A percentile compares a stretch with the other conserved stretches of the same genome.
phyloP scores from a whole-genome alignment of 225 moss, liverwort and hornwort genomes.

The Straminergon stramineum region DNA sequence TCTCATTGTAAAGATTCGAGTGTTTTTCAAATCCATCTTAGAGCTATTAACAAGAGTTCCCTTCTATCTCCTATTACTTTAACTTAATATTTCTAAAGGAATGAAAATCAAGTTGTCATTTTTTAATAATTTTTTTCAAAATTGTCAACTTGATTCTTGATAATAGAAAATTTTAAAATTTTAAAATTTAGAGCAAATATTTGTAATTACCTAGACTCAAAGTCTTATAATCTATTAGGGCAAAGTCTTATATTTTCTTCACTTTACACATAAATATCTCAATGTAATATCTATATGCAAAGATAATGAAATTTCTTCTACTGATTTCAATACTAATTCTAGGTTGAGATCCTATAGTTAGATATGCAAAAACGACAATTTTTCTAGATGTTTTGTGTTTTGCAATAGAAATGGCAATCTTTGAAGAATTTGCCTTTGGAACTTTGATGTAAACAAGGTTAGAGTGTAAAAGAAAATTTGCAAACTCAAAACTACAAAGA shows the following conservation, averaged over 20 bases:
- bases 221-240: accelerated
- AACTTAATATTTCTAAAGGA: neutral
- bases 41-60: accelerated
- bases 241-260: neutral
- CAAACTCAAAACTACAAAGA: neutral
- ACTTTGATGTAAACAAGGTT: accelerated
- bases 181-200: neutral
- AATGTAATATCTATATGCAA: accelerated
- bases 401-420: neutral
- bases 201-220: neutral
- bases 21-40: neutral
- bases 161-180: neutral
- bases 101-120: neutral
- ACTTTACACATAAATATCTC: neutral
- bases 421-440: neutral
- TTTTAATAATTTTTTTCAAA: neutral
- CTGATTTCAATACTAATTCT: neutral
- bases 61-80: neutral
- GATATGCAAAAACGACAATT: accelerated
- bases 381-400: neutral
- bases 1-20: no score
- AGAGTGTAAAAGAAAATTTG: neutral
- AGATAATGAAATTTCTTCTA: neutral
- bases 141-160: neutral
- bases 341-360: neutral